Conservation (phyloP, 805 yeast genomes). For the Priceomyces melissophilus region DNA sequence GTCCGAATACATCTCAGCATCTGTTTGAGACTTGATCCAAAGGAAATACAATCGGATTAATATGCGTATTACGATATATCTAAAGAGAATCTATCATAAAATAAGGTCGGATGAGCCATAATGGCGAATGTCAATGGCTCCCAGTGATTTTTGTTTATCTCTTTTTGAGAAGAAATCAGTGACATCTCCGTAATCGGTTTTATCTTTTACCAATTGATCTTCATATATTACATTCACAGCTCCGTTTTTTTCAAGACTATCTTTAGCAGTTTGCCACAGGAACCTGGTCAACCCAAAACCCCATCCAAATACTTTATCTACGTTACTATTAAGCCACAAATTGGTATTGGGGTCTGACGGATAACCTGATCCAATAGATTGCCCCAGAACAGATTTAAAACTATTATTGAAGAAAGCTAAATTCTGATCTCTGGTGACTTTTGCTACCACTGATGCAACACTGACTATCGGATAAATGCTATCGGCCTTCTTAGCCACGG, state of each 20-base stretch:
- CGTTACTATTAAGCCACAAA: constrained; percentile 61
- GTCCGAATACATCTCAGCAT: constrained; percentile 14
- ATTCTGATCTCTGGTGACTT: constrained; percentile 84
- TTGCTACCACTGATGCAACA: constrained; percentile 93
- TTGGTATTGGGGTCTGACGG: constrained; percentile 89
- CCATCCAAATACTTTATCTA: constrained; percentile 87
- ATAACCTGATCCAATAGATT: constrained; percentile 79
- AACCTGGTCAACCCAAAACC: constrained; percentile 65
- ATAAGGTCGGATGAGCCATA: constrained; percentile 6
- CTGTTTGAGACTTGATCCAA: neutral
- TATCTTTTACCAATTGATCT: constrained; percentile 37
- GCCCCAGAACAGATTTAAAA: constrained; percentile 30
- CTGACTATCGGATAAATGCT: constrained; percentile 88
- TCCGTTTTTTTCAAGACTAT: constrained; percentile 53
- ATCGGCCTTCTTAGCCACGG: constrained; percentile 94
- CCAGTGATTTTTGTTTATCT: neutral
- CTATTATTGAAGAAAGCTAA: constrained; percentile 34
- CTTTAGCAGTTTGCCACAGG: constrained; percentile 93
- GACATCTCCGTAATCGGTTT: constrained; percentile 27
- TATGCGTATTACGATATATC: no score
- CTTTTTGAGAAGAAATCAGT: constrained; percentile 13
- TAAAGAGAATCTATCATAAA: neutral
- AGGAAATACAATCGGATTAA: neutral
- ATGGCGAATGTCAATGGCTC: constrained; percentile 4
- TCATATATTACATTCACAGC: constrained; percentile 62